A percentile compares a stretch with the other conserved stretches of the same genome.
Conservation (phyloP, 768 basidiomycete species). For the Mycena filopes region DNA sequence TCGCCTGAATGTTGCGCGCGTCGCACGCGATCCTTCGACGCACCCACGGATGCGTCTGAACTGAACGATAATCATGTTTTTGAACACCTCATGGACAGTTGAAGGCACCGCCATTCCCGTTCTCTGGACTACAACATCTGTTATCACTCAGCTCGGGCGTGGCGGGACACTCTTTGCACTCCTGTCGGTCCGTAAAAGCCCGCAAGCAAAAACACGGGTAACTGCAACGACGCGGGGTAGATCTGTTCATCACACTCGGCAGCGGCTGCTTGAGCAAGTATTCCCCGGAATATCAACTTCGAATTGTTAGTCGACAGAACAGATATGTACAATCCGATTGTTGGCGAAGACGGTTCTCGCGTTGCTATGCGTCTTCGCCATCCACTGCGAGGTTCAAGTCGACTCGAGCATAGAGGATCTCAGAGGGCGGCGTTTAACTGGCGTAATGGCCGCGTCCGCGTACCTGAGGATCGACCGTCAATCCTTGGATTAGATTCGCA, state of each 20-base stretch:
- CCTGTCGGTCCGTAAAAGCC: no score
- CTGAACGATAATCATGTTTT: background rate
- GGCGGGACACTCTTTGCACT: no score
- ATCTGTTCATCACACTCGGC: no score
- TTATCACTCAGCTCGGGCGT: background rate
- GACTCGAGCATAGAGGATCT: background rate
- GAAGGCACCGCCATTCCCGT: constrained; percentile 5
- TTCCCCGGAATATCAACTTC: constrained; percentile 25
- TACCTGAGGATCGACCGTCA: constrained; percentile 23
- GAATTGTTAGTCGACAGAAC: constrained; percentile 23
- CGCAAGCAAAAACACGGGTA: no score
- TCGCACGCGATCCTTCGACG: background rate
- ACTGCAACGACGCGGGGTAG: no score
- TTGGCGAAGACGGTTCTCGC: constrained; percentile 2
- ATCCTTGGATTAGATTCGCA: constrained; percentile 1
- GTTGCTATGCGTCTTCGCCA: constrained; percentile 17
- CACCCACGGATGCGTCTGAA: constrained; percentile 6
- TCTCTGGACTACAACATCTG: constrained; percentile 11
- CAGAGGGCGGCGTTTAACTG: background rate
- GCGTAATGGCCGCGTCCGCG: constrained; percentile 3
- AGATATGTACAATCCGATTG: constrained; percentile 4
- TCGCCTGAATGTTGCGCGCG: background rate
- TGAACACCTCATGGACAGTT: background rate
- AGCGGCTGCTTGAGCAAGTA: no score
- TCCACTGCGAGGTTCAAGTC: no score